Conservation (phyloP, 352 stramenopile species). For the Aphanomyces euteiches region DNA sequence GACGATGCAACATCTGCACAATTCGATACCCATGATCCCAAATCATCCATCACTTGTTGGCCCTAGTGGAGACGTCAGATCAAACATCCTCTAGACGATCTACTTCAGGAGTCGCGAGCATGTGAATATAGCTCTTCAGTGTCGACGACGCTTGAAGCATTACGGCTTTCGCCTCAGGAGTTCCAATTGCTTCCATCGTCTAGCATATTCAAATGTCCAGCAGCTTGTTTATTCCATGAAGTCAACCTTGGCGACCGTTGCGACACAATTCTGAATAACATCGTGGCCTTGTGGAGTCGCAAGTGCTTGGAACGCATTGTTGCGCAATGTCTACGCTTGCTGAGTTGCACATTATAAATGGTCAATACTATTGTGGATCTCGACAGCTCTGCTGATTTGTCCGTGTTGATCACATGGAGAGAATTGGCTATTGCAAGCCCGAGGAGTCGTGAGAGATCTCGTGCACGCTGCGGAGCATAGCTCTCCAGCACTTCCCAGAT, state of each 20-base stretch:
- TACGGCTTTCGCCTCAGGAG: slow-evolving; percentile 60
- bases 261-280: slow-evolving; percentile 61
- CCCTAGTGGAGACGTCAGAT: slow-evolving; percentile 31
- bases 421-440: slow-evolving; percentile 55
- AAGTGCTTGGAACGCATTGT: slow-evolving; percentile 49
- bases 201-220: background rate
- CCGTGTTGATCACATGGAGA: slow-evolving; percentile 48
- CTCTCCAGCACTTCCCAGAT: slow-evolving; percentile 69
- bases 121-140: slow-evolving; percentile 66
- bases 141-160: slow-evolving; percentile 59
- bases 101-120: slow-evolving; percentile 55
- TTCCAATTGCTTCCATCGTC: slow-evolving; percentile 59
- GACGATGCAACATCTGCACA: slow-evolving; percentile 59
- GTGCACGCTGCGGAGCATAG: slow-evolving; percentile 67
- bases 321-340: slow-evolving; percentile 37
- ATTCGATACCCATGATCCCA: slow-evolving; percentile 48
- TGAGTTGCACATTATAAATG: too few relatives aligned
- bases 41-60: slow-evolving; percentile 51
- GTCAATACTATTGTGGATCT: slow-evolving; percentile 36
- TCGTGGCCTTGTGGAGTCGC: slow-evolving; percentile 52
- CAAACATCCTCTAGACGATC: background rate
- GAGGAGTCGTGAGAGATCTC: slow-evolving; percentile 62
- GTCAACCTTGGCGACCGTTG: slow-evolving; percentile 50
- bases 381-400: slow-evolving; percentile 44
- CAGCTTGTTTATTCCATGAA: too few relatives aligned